Conservation (phyloP, 2,329 filamentous ascomycete genomes). For the Ophioceras dolichostomum region DNA sequence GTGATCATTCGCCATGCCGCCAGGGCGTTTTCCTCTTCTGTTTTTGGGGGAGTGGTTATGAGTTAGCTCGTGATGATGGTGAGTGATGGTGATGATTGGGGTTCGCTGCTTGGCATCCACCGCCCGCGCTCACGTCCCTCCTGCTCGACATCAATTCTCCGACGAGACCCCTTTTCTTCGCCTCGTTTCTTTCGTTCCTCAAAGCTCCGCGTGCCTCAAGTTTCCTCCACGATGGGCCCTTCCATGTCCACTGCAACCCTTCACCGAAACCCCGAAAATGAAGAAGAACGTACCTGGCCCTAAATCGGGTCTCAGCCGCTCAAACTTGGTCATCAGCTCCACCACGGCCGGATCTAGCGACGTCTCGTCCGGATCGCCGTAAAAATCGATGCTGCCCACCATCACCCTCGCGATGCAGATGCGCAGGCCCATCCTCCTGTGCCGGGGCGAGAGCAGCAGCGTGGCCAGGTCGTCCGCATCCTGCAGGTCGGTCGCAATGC, state of each 20-base stretch:
- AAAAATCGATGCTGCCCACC: slow-evolving; percentile 3
- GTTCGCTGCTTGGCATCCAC: no score
- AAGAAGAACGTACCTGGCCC: background rate
- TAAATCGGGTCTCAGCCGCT: slow-evolving; percentile 1
- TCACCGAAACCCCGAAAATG: no score
- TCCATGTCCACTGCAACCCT: no score
- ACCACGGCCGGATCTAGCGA: slow-evolving; percentile 6
- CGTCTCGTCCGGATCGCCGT: slow-evolving; percentile 2
- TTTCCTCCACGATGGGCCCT: no score
- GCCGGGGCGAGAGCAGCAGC: slow-evolving; percentile 1
- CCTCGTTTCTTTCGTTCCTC: no score
- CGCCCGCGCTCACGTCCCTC: no score
- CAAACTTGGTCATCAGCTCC: slow-evolving; percentile 1
- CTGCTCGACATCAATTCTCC: no score
- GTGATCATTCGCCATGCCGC: slow-evolving; percentile 4
- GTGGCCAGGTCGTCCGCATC: slow-evolving; percentile 3
- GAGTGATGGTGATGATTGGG: no score
- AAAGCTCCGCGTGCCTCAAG: no score
- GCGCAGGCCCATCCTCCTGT: slow-evolving; percentile 2
- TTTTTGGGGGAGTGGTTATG: background rate
- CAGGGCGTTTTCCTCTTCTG: slow-evolving; percentile 3
- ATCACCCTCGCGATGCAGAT: slow-evolving; percentile 3
- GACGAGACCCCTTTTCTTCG: no score
- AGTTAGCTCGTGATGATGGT: background rate
- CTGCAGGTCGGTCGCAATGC: slow-evolving; percentile 1